phyloP scores from a whole-genome alignment of 2,329 filamentous ascomycete genomes.

The Scedosporium dehoogii region DNA sequence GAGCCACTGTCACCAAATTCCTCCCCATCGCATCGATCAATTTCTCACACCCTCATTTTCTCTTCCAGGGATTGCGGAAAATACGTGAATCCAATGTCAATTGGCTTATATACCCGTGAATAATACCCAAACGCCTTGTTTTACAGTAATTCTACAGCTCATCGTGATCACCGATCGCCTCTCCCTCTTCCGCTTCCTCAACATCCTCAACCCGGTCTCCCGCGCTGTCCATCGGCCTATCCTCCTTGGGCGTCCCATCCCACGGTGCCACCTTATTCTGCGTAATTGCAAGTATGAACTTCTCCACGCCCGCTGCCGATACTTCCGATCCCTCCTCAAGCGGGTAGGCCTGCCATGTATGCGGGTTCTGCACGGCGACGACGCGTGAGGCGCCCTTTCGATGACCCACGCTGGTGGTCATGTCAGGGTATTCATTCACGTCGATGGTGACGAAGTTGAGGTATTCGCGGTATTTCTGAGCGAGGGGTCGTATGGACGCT shows the following conservation, averaged over 20 bases:
- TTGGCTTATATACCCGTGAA: too few species aligned
- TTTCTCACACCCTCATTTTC: too few species aligned
- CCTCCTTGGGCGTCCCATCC: conserved; percentile 14
- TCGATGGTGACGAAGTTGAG: conserved; percentile 39
- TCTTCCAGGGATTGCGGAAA: too few species aligned
- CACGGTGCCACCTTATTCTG: conserved; percentile 30
- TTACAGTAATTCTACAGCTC: background rate
- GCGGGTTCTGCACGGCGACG: conserved; percentile 33
- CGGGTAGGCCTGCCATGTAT: conserved; percentile 33
- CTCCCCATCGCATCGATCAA: too few species aligned
- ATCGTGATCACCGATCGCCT: background rate
- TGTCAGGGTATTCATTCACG: conserved; percentile 32
- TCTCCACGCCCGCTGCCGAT: conserved; percentile 24
- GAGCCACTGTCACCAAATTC: too few species aligned
- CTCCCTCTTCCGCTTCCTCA: background rate
- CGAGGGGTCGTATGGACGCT: conserved; percentile 25
- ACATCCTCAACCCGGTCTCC: background rate
- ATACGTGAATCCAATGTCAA: too few species aligned
- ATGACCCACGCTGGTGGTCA: conserved; percentile 27
- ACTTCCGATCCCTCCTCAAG: conserved; percentile 19
- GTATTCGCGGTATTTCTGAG: conserved; percentile 35
- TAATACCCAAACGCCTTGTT: too few species aligned
- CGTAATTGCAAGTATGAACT: conserved; percentile 34
- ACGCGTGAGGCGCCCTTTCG: conserved; percentile 13
- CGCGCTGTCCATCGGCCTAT: background rate